These are phyloP conservation scores for Sonneratia alba DNA, from an alignment of 345 rosid genomes.

Conservation along the genomic window DNA sequence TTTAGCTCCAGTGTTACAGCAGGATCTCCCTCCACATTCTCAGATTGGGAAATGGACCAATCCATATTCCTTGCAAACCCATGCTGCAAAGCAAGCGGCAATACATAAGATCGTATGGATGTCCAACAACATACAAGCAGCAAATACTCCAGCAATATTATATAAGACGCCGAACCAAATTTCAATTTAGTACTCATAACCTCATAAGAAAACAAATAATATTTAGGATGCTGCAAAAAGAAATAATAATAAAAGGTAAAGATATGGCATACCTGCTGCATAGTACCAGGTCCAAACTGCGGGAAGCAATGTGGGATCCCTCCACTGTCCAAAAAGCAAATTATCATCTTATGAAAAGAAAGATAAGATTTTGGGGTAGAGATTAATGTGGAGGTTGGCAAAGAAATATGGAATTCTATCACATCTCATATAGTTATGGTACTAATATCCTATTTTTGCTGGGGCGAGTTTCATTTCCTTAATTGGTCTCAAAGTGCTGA, in stretches of 20 bases:
- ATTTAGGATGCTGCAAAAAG: not conserved
- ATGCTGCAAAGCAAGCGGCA: conserved; percentile 38
- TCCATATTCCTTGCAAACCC: conserved; percentile 96
- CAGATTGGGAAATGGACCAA: conserved; percentile 68
- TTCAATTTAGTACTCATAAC: not conserved
- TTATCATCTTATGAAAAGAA: conserved; percentile 5
- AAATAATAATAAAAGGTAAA: not conserved
- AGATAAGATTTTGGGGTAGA: not conserved
- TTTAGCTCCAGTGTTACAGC: conserved; percentile 64
- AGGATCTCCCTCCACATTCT: conserved; percentile 50
- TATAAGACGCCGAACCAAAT: not conserved
- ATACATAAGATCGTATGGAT: conserved; percentile 4
- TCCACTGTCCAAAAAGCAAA: conserved; percentile 46
- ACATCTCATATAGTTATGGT: not conserved
- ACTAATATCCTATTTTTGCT: not conserved
- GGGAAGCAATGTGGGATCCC: conserved; percentile 98
- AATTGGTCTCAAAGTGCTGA: not conserved
- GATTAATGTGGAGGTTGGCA: not conserved
- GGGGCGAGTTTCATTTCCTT: not conserved
- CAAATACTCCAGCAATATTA: not conserved
- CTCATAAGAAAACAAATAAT: conserved; percentile 9
- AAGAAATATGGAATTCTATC: not conserved
- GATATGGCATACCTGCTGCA: conserved; percentile 63
- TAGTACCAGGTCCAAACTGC: conserved; percentile 84
- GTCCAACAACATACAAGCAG: not conserved